A percentile compares a stretch with the other conserved stretches of the same genome.
Evolutionary conservation across 306 rosid genomes (phyloP).

Genomic region (Castanea mollissima): DNA sequence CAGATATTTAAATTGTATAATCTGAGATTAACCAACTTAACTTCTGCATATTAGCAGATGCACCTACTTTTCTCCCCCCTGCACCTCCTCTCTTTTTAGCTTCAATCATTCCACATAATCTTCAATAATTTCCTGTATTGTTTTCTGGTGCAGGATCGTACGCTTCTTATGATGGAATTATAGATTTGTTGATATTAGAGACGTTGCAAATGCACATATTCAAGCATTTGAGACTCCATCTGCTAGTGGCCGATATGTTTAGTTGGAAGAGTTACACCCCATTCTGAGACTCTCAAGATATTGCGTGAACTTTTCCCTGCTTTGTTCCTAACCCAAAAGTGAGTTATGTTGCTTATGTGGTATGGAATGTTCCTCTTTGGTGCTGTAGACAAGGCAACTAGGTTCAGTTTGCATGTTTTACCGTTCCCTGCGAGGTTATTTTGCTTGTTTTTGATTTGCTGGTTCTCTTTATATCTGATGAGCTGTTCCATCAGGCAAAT

Average conservation of each 20-base stretch:
- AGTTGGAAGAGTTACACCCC: slow-evolving; percentile 51
- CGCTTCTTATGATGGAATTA: slow-evolving; percentile 38
- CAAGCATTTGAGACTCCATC: slow-evolving; percentile 73
- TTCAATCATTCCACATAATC: too few relatives aligned
- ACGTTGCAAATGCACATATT: slow-evolving; percentile 78
- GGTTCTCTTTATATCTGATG: too few relatives aligned
- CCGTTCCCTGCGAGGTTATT: too few relatives aligned
- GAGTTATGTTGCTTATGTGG: slow-evolving; percentile 17
- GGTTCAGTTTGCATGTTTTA: too few relatives aligned
- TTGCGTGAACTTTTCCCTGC: slow-evolving; percentile 51
- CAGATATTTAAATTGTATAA: too few relatives aligned
- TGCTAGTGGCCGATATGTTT: slow-evolving; percentile 69
- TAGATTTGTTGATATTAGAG: slow-evolving; percentile 72
- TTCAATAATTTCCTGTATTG: neutral
- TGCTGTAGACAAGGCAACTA: too few relatives aligned
- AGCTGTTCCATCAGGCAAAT: too few relatives aligned
- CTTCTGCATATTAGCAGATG: too few relatives aligned
- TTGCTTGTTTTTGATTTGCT: too few relatives aligned
- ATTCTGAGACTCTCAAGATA: slow-evolving; percentile 45
- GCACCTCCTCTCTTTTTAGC: too few relatives aligned
- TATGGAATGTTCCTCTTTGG: neutral
- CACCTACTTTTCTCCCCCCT: too few relatives aligned
- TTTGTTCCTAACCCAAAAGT: slow-evolving; percentile 55
- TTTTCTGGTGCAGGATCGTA: slow-evolving; percentile 55
- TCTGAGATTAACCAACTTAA: too few relatives aligned